Percentiles rank a stretch among this genome's conserved stretches.
These are phyloP conservation scores for Aureobasidium pullulans DNA, from an alignment of 2,329 filamentous ascomycete genomes.

Conservation along the genomic window DNA sequence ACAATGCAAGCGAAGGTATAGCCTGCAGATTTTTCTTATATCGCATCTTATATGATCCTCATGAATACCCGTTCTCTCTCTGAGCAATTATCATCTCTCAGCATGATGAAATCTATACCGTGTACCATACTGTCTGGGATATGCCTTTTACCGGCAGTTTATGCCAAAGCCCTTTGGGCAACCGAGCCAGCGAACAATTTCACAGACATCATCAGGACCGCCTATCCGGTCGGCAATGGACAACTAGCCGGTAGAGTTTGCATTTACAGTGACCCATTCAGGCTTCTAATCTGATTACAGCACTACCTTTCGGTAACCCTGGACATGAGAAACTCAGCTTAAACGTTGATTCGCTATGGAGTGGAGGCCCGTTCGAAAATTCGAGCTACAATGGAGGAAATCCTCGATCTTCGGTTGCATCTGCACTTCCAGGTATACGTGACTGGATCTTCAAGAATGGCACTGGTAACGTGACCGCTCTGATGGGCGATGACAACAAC, in stretches of 20 bases:
- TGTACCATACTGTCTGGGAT: neutral
- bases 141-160: neutral
- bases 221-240: conserved; percentile 44
- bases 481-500: conserved; percentile 33
- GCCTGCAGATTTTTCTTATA: neutral
- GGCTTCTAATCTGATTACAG: conserved; percentile 18
- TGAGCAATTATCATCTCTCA: neutral
- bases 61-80: neutral
- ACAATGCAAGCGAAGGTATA: neutral
- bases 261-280: neutral
- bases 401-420: conserved; percentile 22
- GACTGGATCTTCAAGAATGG: conserved; percentile 43
- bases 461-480: conserved; percentile 36
- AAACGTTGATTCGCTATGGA: conserved; percentile 46
- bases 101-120: neutral
- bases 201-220: conserved; percentile 13
- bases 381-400: conserved; percentile 43
- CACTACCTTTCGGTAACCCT: conserved; percentile 38
- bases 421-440: conserved; percentile 35
- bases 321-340: conserved; percentile 37
- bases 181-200: conserved; percentile 9
- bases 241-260: conserved; percentile 34
- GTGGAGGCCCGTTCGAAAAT: conserved; percentile 42
- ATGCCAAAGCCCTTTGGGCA: conserved; percentile 11
- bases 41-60: neutral